Evolutionary conservation across 208 protist species (phyloP).

Genomic region (Trypanosoma cruzi): DNA sequence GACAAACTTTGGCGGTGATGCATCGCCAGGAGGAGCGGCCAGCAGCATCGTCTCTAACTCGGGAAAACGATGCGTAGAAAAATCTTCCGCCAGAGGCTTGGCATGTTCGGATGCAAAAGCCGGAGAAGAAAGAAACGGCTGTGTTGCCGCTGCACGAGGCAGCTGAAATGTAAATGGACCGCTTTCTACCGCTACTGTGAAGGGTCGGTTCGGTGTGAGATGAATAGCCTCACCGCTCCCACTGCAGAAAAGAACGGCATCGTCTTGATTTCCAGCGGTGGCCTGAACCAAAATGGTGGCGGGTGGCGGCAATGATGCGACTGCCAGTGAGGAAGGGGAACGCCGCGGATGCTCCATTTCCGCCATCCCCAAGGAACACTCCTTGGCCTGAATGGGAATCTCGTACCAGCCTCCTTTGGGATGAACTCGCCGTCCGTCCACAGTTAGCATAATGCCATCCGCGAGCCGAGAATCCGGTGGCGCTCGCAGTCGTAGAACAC

Average conservation of each 20-base stretch:
- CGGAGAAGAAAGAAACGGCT: background rate
- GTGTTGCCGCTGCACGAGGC: conserved; percentile 23
- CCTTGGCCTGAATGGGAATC: conserved; percentile 62
- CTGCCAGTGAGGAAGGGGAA: background rate
- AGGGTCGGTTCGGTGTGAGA: conserved; percentile 37
- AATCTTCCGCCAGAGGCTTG: conserved; percentile 14
- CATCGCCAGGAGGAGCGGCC: background rate
- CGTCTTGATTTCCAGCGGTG: conserved; percentile 26
- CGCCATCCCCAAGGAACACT: conserved; percentile 52
- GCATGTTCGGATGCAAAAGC: conserved; percentile 8
- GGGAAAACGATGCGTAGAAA: conserved; percentile 24
- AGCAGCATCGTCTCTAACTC: conserved; percentile 60
- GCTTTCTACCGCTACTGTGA: conserved; percentile 42
- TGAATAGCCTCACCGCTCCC: conserved; percentile 50
- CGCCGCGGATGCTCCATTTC: background rate
- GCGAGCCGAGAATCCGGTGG: conserved; percentile 31
- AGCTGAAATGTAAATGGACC: conserved; percentile 68
- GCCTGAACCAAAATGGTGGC: conserved; percentile 54
- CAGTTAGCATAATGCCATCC: conserved; percentile 49
- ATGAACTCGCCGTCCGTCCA: conserved; percentile 48
- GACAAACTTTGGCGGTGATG: conserved; percentile 37
- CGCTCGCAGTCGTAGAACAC: conserved; percentile 58
- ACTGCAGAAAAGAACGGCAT: conserved; percentile 52
- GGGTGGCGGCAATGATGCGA: background rate
- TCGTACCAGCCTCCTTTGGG: conserved; percentile 61